A percentile compares a stretch with the other conserved stretches of the same genome.
phyloP scores from a whole-genome alignment of 2,329 filamentous ascomycete genomes.

The Penicillium sp. region DNA sequence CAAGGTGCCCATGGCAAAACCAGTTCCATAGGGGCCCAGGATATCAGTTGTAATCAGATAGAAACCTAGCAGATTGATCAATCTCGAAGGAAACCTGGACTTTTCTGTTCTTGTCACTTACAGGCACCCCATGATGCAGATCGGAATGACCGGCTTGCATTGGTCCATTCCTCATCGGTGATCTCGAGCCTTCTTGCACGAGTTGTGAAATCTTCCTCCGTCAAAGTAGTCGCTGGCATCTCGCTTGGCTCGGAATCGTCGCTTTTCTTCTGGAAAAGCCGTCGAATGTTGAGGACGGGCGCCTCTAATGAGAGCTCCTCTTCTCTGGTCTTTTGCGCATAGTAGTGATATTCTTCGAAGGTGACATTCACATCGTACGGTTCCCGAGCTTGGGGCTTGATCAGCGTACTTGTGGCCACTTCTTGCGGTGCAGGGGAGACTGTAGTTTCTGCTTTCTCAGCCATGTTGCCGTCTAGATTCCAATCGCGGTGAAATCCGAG shows the following conservation, averaged over 20 bases:
- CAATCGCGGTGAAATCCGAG: no score
- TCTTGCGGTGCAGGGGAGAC: no score
- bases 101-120: conserved; percentile 2
- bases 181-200: conserved; percentile 12
- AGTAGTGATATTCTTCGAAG: conserved; percentile 44
- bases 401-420: no score
- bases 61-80: conserved; percentile 16
- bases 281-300: conserved; percentile 14
- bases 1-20: conserved; percentile 21
- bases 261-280: conserved; percentile 7
- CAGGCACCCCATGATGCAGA: conserved; percentile 18
- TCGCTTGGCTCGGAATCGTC: conserved; percentile 4
- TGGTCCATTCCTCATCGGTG: conserved; percentile 21
- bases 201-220: conserved; percentile 13
- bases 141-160: conserved; percentile 19
- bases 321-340: conserved; percentile 36
- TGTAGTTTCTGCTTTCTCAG: no score
- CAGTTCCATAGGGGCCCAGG: conserved; percentile 26
- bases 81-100: no score
- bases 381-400: conserved; percentile 19
- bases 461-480: no score
- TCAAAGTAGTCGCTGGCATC: conserved; percentile 10
- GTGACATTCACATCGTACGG: conserved; percentile 29
- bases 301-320: conserved; percentile 29
- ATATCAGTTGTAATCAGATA: conserved; percentile 46